Evolutionary conservation across 2,329 filamentous ascomycete genomes (phyloP).

Genomic region (Verticillium albo-atrum): DNA sequence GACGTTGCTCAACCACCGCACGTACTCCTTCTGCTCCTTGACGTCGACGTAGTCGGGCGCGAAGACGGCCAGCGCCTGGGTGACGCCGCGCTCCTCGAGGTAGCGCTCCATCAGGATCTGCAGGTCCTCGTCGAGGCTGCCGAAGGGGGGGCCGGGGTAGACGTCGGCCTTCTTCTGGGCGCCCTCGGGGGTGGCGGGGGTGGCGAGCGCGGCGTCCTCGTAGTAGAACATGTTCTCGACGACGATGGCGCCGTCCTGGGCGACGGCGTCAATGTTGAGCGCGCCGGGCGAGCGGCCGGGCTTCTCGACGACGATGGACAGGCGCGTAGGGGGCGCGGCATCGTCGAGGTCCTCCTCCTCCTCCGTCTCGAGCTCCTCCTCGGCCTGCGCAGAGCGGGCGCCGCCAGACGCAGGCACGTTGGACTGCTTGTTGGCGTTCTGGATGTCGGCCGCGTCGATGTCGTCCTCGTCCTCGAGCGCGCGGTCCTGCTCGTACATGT

Average conservation of each 20-base stretch:
- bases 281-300: constrained; percentile 66
- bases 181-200: constrained; percentile 69
- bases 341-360: constrained; percentile 45
- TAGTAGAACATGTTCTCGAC: constrained; percentile 92
- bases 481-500: constrained; percentile 52
- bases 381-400: constrained; percentile 45
- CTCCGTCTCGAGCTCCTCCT: constrained; percentile 49
- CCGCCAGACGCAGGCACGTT: constrained; percentile 43
- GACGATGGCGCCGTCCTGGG: constrained; percentile 79
- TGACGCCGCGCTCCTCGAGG: constrained; percentile 90
- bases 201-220: constrained; percentile 70
- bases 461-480: constrained; percentile 51
- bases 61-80: constrained; percentile 80
- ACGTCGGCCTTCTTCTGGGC: constrained; percentile 71
- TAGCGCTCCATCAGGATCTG: constrained; percentile 90
- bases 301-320: constrained; percentile 88
- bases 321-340: constrained; percentile 69
- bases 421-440: constrained; percentile 51
- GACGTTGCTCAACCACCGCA: constrained; percentile 82
- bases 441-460: constrained; percentile 35
- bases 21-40: constrained; percentile 98
- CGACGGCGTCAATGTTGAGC: constrained; percentile 79
- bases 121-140: constrained; percentile 92
- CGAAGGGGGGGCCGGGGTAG: constrained; percentile 90
- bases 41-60: constrained; percentile 94